These are phyloP conservation scores for Coniochaeta prunicola DNA, from an alignment of 2,329 filamentous ascomycete genomes.

Conservation along the genomic window DNA sequence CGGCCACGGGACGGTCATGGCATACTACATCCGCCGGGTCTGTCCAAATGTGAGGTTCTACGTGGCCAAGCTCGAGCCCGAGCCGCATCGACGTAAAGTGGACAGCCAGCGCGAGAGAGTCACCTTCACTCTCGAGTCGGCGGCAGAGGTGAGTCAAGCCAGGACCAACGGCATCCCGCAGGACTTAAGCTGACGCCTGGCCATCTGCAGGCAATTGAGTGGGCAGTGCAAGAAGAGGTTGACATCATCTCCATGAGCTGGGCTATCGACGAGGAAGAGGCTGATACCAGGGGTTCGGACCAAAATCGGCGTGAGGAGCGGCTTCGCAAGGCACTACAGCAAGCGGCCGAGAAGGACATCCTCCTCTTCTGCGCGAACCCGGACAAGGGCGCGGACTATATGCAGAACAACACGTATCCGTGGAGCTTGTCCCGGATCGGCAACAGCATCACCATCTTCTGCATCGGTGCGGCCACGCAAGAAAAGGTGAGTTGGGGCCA, in stretches of 20 bases:
- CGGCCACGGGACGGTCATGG: slow-evolving; percentile 1
- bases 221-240: slow-evolving; percentile 1
- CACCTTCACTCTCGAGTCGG: neutral
- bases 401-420: neutral
- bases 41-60: neutral
- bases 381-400: neutral
- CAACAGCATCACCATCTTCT: neutral
- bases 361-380: slow-evolving; percentile 2
- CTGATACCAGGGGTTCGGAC: neutral
- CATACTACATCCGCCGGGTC: neutral
- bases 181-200: neutral
- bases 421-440: neutral
- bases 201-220: slow-evolving; percentile 2
- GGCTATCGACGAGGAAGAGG: slow-evolving; percentile 1
- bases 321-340: neutral
- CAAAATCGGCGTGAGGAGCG: neutral
- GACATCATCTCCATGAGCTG: slow-evolving; percentile 8
- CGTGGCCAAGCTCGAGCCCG: neutral
- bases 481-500: neutral
- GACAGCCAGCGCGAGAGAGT: neutral
- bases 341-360: neutral
- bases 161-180: neutral
- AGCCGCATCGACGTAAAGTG: neutral
- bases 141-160: neutral
- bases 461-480: neutral